Conservation (phyloP, 2,329 filamentous ascomycete genomes). For the Ploettnerulaceae sp. region DNA sequence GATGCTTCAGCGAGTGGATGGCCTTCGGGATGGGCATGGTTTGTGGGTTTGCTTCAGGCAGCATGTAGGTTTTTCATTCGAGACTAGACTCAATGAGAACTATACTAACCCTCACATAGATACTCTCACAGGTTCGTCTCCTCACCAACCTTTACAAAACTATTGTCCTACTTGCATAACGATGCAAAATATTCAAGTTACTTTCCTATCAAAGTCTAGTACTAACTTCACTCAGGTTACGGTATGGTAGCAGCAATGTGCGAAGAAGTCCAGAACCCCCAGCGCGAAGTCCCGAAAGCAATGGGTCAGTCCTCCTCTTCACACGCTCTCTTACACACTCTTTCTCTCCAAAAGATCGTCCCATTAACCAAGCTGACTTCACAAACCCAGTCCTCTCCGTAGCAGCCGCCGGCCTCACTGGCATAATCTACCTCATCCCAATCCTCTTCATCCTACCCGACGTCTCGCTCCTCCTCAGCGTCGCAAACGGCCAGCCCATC, state of each 20-base stretch:
- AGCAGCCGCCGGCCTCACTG: slow-evolving; percentile 60
- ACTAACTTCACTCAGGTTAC: slow-evolving; percentile 40
- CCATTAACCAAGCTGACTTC: background rate
- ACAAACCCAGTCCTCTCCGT: slow-evolving; percentile 54
- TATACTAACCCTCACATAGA: slow-evolving; percentile 37
- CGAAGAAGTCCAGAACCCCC: slow-evolving; percentile 65
- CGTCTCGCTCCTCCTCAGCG: slow-evolving; percentile 55
- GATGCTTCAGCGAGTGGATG: slow-evolving; percentile 62
- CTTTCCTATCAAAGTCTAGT: background rate
- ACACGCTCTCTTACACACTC: no score
- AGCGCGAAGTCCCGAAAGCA: slow-evolving; percentile 64
- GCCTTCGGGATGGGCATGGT: slow-evolving; percentile 67
- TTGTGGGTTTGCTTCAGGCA: slow-evolving; percentile 64
- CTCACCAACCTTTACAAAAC: no score
- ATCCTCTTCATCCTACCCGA: slow-evolving; percentile 72
- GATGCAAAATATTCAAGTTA: background rate
- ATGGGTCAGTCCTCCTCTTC: slow-evolving; percentile 46
- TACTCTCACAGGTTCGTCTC: slow-evolving; percentile 44
- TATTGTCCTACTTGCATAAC: no score
- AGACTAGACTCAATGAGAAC: background rate
- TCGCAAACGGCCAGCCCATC: slow-evolving; percentile 70
- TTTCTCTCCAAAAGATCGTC: no score
- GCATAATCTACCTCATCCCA: slow-evolving; percentile 64
- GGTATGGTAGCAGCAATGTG: slow-evolving; percentile 70
- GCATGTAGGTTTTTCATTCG: slow-evolving; percentile 22